Evolutionary conservation across 2,329 filamentous ascomycete genomes (phyloP), one percentile per base, ranked within the genome.

Genomic region (Chrysoporthe puriensis): DNA sequence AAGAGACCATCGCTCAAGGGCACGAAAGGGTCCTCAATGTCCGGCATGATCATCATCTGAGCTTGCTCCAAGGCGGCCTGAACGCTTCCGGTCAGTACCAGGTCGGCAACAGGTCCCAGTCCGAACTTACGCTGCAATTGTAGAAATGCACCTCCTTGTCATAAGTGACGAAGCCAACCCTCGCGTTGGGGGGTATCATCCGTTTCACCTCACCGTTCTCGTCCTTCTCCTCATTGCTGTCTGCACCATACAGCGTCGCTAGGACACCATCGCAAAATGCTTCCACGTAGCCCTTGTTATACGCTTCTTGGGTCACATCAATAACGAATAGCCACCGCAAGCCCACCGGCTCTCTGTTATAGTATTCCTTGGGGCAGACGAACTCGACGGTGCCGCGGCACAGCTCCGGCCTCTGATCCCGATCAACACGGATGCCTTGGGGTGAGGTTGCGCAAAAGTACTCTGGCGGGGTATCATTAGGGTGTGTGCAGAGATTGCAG

Each of bases 81-180:
- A 52, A 40, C 63, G 5, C 9, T 18, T 18, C 21, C 4, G 9
- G 60, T 69, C 60, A 64, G 9, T 34, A 40, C 46, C 2, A 50
- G 2, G 61, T 21, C 46, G n/a, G 34, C 26, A n/a, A 2, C 26
- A 44, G 32, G n/a, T 36, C 13, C 46, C 16, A 18, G 11, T 1
- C 7, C 16, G 63, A 44, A 85, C 90, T 81, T 82, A 92, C 89
- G 75, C 90, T 93, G 73, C 97, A 89, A 75, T 98, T 98, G 83
- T 98, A 99, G 78, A 98, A 99, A 77, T 99, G 96, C 69, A 99
- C 91, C 74, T 97, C 94, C 79, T 93, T 95, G 82, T 99, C 96
- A 77, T 91, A 99, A 1, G 96, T 97, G 71, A 98, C 90, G 77
- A 99, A 97, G 62, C 95, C 96, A 70, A 99, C 89, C 81, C 93